These are phyloP conservation scores for Termitomyces sp. DNA, from an alignment of 768 basidiomycete genomes.

Conservation along the genomic window DNA sequence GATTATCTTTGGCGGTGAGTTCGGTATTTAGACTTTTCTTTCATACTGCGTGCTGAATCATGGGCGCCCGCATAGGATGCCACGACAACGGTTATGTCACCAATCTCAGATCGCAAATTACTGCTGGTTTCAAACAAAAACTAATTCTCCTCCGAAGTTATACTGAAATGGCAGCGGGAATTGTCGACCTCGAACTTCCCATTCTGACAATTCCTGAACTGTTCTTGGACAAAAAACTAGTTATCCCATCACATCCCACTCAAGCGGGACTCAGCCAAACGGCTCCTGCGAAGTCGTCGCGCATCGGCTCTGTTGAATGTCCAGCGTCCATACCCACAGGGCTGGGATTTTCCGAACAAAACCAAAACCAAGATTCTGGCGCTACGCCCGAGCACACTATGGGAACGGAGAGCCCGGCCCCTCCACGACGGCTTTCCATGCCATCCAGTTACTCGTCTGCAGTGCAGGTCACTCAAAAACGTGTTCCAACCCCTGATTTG, in stretches of 20 bases:
- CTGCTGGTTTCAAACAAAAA: conserved; percentile 63
- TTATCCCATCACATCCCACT: conserved; percentile 20
- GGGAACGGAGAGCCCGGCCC: conserved; percentile 3
- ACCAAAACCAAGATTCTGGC: conserved; percentile 27
- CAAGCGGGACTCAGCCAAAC: neutral
- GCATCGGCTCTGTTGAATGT: conserved; percentile 6
- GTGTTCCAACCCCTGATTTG: conserved; percentile 35
- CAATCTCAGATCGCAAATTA: conserved; percentile 60
- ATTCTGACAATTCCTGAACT: conserved; percentile 53
- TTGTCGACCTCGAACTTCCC: conserved; percentile 56
- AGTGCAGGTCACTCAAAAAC: conserved; percentile 30
- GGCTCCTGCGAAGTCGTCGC: conserved; percentile 8
- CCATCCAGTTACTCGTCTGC: conserved; percentile 46
- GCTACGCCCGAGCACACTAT: conserved; percentile 21
- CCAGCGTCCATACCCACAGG: conserved; percentile 5
- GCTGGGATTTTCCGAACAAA: conserved; percentile 19
- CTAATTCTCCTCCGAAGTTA: conserved; percentile 66
- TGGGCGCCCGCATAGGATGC: conserved; percentile 41
- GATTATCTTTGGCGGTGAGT: conserved; percentile 65
- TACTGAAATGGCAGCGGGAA: conserved; percentile 56
- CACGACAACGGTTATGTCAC: conserved; percentile 75
- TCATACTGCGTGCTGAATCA: neutral
- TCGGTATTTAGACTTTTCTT: neutral
- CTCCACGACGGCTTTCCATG: conserved; percentile 17
- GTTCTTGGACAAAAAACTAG: conserved; percentile 59